A percentile compares a stretch with the other conserved stretches of the same genome.
These are phyloP conservation scores for Irpex sp. DNA, from an alignment of 1,284 basidiomycete genomes.

Conservation along the genomic window DNA sequence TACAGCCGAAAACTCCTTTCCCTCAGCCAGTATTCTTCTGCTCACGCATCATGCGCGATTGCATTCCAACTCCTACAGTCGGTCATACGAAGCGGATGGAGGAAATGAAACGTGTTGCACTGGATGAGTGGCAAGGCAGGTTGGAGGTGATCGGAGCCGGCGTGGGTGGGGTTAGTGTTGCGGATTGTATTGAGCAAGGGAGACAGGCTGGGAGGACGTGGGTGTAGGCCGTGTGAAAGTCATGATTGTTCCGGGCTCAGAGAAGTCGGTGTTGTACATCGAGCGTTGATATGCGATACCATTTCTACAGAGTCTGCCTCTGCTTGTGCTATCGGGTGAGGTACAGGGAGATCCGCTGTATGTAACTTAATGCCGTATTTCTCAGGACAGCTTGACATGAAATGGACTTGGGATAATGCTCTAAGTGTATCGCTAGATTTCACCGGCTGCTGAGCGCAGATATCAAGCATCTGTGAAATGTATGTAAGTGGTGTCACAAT, in stretches of 20 bases:
- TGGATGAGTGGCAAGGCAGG: constrained; percentile 47
- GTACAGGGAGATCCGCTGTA: too few species aligned
- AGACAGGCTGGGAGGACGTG: constrained; percentile 44
- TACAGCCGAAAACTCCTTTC: constrained; percentile 30
- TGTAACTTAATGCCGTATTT: too few species aligned
- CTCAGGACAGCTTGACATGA: too few species aligned
- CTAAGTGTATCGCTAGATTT: too few species aligned
- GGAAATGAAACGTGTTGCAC: constrained; percentile 51
- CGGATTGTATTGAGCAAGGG: constrained; percentile 83
- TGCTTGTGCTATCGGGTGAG: too few species aligned
- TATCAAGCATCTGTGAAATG: too few species aligned
- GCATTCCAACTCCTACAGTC: constrained; percentile 81
- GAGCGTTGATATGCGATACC: too few species aligned
- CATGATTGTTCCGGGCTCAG: background rate
- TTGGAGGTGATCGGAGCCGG: constrained; percentile 84
- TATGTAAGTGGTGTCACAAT: too few species aligned
- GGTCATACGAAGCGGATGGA: constrained; percentile 73
- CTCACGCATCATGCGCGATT: constrained; percentile 58
- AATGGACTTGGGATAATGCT: too few species aligned
- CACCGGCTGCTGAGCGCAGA: too few species aligned
- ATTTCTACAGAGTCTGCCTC: too few species aligned
- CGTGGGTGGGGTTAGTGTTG: constrained; percentile 86
- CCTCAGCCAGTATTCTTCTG: constrained; percentile 58
- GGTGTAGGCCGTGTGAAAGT: constrained; percentile 4
- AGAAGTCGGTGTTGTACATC: too few species aligned